Conservation (phyloP, 352 stramenopile species). For the Phytophthora kernoviae region DNA sequence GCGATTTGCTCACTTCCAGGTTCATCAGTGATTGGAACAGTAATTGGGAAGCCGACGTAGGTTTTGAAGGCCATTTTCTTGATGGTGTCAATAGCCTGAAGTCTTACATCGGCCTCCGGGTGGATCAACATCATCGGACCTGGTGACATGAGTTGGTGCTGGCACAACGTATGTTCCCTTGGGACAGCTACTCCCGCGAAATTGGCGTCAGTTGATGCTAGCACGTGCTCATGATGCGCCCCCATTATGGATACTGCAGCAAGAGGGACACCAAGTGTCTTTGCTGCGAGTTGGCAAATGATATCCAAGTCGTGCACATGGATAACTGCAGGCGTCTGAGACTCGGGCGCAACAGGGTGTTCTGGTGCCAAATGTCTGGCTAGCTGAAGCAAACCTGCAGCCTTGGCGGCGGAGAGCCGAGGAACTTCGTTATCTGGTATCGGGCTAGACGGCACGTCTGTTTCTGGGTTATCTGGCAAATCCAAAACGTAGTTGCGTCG, state of each 20-base stretch:
- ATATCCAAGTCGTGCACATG: constrained; percentile 51
- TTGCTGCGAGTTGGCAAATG: constrained; percentile 46
- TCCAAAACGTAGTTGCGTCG: constrained; percentile 39
- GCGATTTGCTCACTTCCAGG: constrained; percentile 28
- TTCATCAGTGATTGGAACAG: constrained; percentile 6
- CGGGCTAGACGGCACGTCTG: constrained; percentile 9
- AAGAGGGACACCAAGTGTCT: constrained; percentile 45
- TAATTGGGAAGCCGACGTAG: constrained; percentile 67
- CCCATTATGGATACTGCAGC: constrained; percentile 56
- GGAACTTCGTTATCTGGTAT: constrained; percentile 28
- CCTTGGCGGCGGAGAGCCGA: constrained; percentile 20
- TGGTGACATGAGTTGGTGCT: constrained; percentile 58
- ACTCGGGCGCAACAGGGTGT: neutral
- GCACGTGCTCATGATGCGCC: constrained; percentile 39
- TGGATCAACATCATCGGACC: constrained; percentile 55
- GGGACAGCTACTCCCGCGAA: constrained; percentile 33
- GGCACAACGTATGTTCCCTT: constrained; percentile 56
- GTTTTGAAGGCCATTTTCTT: constrained; percentile 43
- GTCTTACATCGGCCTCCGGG: constrained; percentile 59
- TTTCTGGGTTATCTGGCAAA: constrained; percentile 17
- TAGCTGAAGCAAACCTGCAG: constrained; percentile 14
- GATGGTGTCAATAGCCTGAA: constrained; percentile 37
- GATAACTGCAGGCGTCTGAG: constrained; percentile 18
- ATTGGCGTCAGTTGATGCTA: constrained; percentile 39
- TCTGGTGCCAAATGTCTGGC: neutral